Percentiles rank a stretch among this genome's conserved stretches.
phyloP scores from a whole-genome alignment of 2,329 filamentous ascomycete genomes.

The Xylariaceae sp. region DNA sequence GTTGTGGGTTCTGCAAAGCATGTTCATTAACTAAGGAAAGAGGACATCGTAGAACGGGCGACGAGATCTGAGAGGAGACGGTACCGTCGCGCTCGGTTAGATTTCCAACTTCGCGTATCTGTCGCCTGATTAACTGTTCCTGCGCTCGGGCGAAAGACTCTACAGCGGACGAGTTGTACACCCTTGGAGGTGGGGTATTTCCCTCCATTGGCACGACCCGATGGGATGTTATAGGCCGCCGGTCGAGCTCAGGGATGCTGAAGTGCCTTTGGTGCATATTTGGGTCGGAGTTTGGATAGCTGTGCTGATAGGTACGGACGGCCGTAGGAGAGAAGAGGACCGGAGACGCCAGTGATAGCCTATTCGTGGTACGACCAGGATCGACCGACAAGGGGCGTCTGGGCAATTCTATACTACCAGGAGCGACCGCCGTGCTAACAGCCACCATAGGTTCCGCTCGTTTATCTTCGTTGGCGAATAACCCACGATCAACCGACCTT shows the following conservation, averaged over 20 bases:
- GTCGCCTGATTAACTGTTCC: conserved; percentile 43
- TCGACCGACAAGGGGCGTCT: conserved; percentile 55
- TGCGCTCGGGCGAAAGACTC: conserved; percentile 49
- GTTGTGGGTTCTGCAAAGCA: conserved; percentile 40
- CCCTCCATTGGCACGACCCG: conserved; percentile 49
- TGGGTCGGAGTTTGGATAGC: conserved; percentile 53
- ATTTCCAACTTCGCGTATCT: conserved; percentile 45
- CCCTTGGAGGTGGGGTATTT: conserved; percentile 44
- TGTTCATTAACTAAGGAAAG: conserved; percentile 55
- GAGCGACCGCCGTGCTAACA: conserved; percentile 66
- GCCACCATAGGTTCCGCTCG: conserved; percentile 69
- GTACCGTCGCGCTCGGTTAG: conserved; percentile 39
- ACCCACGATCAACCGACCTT: conserved; percentile 67
- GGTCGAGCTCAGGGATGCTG: conserved; percentile 46
- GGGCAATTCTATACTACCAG: conserved; percentile 63
- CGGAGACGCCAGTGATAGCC: conserved; percentile 45
- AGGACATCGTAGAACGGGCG: conserved; percentile 28
- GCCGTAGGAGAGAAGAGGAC: conserved; percentile 49
- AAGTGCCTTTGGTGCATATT: conserved; percentile 50
- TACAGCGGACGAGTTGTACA: conserved; percentile 48
- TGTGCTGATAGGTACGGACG: conserved; percentile 51
- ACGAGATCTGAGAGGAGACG: conserved; percentile 23
- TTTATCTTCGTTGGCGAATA: conserved; percentile 67
- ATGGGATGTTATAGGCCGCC: conserved; percentile 57
- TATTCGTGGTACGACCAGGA: conserved; percentile 44